Conservation (phyloP, 306 rosid species). For the Medicago arabica region DNA sequence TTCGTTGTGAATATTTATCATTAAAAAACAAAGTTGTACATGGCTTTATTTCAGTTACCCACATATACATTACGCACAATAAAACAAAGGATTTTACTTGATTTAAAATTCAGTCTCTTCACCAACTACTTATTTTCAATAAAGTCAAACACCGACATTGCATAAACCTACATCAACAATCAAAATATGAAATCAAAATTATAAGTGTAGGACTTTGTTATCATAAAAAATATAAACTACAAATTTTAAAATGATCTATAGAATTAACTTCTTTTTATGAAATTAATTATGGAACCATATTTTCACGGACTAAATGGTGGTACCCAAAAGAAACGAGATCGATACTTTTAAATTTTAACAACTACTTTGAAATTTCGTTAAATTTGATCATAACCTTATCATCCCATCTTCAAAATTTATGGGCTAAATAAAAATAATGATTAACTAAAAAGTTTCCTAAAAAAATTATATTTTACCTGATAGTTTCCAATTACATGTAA, state of each 20-base stretch:
- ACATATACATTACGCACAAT: slow-evolving; percentile 64
- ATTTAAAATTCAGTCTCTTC: slow-evolving; percentile 61
- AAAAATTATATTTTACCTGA: slow-evolving; percentile 56
- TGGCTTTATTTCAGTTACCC: slow-evolving; percentile 54
- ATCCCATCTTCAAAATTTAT: neutral
- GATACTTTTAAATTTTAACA: neutral
- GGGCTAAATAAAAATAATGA: neutral
- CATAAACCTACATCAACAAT: slow-evolving; percentile 56
- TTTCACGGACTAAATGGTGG: neutral
- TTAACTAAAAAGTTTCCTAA: neutral
- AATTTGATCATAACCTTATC: neutral
- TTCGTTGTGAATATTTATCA: neutral
- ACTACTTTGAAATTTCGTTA: neutral
- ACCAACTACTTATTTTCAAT: slow-evolving; percentile 65
- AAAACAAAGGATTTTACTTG: slow-evolving; percentile 65
- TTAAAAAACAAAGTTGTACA: neutral
- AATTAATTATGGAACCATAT: neutral
- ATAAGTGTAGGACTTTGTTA: neutral
- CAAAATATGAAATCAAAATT: neutral
- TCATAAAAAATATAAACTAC: too few relatives aligned
- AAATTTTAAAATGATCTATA: neutral
- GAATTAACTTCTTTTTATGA: too few relatives aligned
- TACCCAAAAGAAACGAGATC: neutral
- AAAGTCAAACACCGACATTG: slow-evolving; percentile 95
- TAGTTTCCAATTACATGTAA: slow-evolving; percentile 91